These are phyloP conservation scores for Rhodomyrtus psidioides DNA, from an alignment of 441 rosid species.

Conservation along the genomic window DNA sequence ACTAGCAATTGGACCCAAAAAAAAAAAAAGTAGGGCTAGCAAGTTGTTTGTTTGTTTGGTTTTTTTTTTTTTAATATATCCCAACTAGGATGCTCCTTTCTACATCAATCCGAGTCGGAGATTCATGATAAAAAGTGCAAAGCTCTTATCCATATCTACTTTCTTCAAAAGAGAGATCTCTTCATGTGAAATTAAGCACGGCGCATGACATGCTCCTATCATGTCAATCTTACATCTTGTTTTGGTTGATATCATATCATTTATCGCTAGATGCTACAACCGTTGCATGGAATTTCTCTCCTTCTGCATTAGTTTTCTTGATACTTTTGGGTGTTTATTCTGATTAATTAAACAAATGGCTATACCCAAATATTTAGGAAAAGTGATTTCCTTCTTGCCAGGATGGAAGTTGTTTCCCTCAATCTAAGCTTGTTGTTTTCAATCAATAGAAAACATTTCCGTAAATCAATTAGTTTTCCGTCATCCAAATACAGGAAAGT, in stretches of 20 bases:
- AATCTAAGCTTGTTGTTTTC: too few species aligned
- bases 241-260: neutral
- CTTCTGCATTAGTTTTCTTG: neutral
- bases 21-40: neutral
- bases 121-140: neutral
- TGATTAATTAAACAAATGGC: neutral
- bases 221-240: neutral
- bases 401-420: too few species aligned
- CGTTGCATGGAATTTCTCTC: neutral
- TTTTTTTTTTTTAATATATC: neutral
- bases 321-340: neutral
- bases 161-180: neutral
- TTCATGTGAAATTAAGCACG: neutral
- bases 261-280: neutral
- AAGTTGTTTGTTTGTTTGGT: neutral
- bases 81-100: neutral
- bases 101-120: neutral
- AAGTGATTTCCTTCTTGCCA: too few species aligned
- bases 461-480: too few species aligned
- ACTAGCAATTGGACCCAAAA: too few species aligned
- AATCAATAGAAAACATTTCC: too few species aligned
- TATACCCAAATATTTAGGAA: neutral
- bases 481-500: too few species aligned
- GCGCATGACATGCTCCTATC: neutral
- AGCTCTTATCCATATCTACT: neutral